Percentiles rank a stretch among this genome's conserved stretches.
These are phyloP conservation scores for Cairneyella variabilis DNA, from an alignment of 495 filamentous ascomycete species.

Conservation along the genomic window DNA sequence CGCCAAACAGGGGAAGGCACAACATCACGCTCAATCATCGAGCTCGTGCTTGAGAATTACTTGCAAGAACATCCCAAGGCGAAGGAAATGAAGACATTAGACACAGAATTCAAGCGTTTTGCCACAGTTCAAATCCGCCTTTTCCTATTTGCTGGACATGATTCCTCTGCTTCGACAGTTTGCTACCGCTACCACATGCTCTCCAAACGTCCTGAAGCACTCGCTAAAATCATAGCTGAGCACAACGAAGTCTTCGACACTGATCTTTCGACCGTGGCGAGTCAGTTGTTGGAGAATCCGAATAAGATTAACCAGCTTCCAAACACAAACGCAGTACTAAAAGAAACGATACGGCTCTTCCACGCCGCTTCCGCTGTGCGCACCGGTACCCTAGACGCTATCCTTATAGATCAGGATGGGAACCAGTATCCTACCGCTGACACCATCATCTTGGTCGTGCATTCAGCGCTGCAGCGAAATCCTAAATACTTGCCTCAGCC, in stretches of 20 bases:
- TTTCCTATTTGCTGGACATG: conserved; percentile 21
- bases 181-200: conserved; percentile 28
- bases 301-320: conserved; percentile 35
- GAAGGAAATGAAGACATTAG: conserved; percentile 9
- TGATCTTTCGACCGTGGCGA: conserved; percentile 17
- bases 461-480: conserved; percentile 31
- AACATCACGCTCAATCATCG: conserved; percentile 26
- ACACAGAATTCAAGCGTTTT: conserved; percentile 24
- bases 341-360: conserved; percentile 42
- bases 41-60: conserved; percentile 34
- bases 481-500: conserved; percentile 37
- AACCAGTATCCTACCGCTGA: conserved; percentile 21
- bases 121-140: conserved; percentile 32
- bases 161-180: conserved; percentile 19
- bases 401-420: conserved; percentile 8
- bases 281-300: conserved; percentile 24
- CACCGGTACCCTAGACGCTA: conserved; percentile 3
- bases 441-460: conserved; percentile 30
- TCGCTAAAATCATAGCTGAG: conserved; percentile 28
- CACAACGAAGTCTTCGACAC: conserved; percentile 32
- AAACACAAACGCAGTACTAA: conserved; percentile 43
- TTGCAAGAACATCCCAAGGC: conserved; percentile 4
- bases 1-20: conserved; percentile 2
- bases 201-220: conserved; percentile 24
- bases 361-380: conserved; percentile 27